These are phyloP conservation scores for Alliaria petiolata DNA, from an alignment of 345 rosid genomes.

Conservation along the genomic window DNA sequence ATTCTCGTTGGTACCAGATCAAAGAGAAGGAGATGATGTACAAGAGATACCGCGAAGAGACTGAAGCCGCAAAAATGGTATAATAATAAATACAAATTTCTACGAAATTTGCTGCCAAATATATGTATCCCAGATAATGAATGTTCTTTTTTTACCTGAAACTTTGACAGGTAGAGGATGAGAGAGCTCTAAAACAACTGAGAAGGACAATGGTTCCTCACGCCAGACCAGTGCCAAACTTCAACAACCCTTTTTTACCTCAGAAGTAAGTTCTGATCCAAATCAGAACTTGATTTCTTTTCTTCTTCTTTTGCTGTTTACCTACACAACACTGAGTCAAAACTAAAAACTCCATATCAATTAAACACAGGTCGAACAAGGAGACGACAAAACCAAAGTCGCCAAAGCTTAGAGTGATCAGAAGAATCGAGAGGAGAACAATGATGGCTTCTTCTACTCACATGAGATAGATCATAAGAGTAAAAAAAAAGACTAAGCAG, in stretches of 20 bases:
- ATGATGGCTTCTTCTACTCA: conserved; percentile 10
- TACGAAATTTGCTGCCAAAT: neutral
- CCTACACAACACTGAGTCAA: neutral
- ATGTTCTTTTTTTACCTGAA: neutral
- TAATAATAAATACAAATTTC: neutral
- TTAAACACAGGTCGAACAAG: conserved; percentile 5
- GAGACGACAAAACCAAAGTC: conserved; percentile 62
- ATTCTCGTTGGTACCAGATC: conserved; percentile 36
- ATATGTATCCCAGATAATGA: neutral
- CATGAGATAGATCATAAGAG: neutral
- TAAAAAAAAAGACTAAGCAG: neutral
- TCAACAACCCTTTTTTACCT: too few species aligned
- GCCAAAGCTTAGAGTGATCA: conserved; percentile 39
- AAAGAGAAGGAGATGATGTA: conserved; percentile 75
- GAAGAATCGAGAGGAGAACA: conserved; percentile 3
- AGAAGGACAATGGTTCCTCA: too few species aligned
- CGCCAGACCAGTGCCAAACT: too few species aligned
- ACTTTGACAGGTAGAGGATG: neutral
- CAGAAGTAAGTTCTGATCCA: neutral
- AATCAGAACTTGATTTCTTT: neutral
- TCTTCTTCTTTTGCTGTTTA: neutral
- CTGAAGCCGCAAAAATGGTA: neutral
- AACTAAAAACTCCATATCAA: neutral
- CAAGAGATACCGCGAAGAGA: conserved; percentile 41
- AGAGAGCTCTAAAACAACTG: conserved; percentile 39